phyloP scores from a whole-genome alignment of 768 basidiomycete genomes.

The Suillus plorans region DNA sequence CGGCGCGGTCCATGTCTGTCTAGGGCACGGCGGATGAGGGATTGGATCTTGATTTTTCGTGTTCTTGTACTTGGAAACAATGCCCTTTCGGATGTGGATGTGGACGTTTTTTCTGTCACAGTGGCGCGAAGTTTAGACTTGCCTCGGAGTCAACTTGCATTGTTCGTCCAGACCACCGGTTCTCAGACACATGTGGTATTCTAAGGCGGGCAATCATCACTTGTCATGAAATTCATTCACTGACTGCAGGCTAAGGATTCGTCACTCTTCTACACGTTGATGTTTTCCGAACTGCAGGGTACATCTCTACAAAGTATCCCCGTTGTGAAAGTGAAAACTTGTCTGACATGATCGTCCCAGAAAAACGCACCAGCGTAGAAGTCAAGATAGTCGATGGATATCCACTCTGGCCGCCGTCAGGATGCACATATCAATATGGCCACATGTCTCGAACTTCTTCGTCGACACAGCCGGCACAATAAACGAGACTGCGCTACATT shows the following conservation, averaged over 20 bases:
- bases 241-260: neutral
- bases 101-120: neutral
- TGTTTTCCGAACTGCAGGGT: neutral
- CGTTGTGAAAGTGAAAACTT: neutral
- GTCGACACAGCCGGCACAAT: neutral
- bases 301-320: neutral
- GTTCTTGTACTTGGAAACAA: slow-evolving; percentile 1
- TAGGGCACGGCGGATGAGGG: slow-evolving; percentile 7
- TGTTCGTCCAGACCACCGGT: neutral
- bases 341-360: neutral
- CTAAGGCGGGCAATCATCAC: neutral
- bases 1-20: slow-evolving; percentile 14
- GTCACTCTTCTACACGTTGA: neutral
- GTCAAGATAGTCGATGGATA: neutral
- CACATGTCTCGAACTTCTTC: neutral
- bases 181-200: neutral
- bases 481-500: neutral
- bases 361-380: neutral
- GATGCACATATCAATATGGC: neutral
- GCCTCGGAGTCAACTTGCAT: neutral
- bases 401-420: neutral
- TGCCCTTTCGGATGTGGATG: neutral
- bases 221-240: neutral
- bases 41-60: neutral
- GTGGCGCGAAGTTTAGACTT: neutral